Percentiles rank a stretch among this genome's conserved stretches.
Evolutionary conservation across 352 stramenopile genomes (phyloP).

Genomic region (Phytophthora melonis): DNA sequence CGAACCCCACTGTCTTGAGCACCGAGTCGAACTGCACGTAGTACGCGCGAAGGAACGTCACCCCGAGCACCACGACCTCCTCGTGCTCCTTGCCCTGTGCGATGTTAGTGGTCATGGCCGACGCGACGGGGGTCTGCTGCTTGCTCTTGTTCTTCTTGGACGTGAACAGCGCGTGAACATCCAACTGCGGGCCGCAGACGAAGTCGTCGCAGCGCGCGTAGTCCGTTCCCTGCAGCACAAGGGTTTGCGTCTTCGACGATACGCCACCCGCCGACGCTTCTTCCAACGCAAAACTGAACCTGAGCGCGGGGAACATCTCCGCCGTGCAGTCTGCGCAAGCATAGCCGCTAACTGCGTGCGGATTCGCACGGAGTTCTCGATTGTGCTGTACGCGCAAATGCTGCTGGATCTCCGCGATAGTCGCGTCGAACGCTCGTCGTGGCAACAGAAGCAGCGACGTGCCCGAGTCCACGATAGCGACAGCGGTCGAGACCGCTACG

Average conservation of each 20-base stretch:
- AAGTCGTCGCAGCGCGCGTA: conserved; percentile 72
- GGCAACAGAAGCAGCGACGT: conserved; percentile 74
- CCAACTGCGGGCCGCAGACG: conserved; percentile 63
- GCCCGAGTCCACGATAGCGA: conserved; percentile 73
- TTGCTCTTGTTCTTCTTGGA: conserved; percentile 35
- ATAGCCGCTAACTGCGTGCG: conserved; percentile 49
- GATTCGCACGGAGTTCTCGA: conserved; percentile 35
- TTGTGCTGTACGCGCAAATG: conserved; percentile 41
- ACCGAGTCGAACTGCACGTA: conserved; percentile 73
- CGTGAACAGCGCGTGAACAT: conserved; percentile 55
- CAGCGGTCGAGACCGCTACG: conserved; percentile 24
- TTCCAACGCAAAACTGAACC: conserved; percentile 52
- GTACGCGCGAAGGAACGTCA: conserved; percentile 74
- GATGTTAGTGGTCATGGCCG: conserved; percentile 20
- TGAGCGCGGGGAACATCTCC: conserved; percentile 61
- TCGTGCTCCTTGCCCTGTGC: conserved; percentile 18
- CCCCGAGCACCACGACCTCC: conserved; percentile 64
- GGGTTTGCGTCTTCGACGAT: conserved; percentile 25
- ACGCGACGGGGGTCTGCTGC: conserved; percentile 8
- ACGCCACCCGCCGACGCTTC: neutral
- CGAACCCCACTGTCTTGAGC: conserved; percentile 51
- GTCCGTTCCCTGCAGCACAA: conserved; percentile 65
- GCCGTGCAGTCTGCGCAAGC: conserved; percentile 55
- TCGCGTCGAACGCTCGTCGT: conserved; percentile 46
- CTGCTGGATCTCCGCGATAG: conserved; percentile 46